Conservation (phyloP, 2,329 filamentous ascomycete genomes). For the Colletotrichum sp. region DNA sequence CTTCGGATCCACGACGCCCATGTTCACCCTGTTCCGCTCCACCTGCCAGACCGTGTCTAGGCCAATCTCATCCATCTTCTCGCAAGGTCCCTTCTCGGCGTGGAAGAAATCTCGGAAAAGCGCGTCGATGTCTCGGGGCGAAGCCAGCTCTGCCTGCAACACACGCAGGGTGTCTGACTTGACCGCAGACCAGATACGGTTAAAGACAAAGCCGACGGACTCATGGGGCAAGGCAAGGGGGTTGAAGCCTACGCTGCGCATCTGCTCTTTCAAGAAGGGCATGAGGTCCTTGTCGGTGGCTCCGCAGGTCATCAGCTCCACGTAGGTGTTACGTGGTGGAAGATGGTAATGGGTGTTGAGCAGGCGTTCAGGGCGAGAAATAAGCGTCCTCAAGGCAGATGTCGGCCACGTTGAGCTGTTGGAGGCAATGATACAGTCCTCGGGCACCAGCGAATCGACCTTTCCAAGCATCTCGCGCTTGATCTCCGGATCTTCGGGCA, state of each 20-base stretch:
- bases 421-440: constrained; percentile 32
- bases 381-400: constrained; percentile 26
- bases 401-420: constrained; percentile 35
- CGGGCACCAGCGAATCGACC: constrained; percentile 29
- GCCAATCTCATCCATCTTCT: constrained; percentile 37
- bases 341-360: constrained; percentile 40
- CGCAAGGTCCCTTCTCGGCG: constrained; percentile 32
- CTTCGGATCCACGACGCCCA: constrained; percentile 12
- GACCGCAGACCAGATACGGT: constrained; percentile 38
- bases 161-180: constrained; percentile 38
- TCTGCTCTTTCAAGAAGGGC: constrained; percentile 30
- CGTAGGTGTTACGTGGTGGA: constrained; percentile 33
- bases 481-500: constrained; percentile 34
- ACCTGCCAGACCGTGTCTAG: constrained; percentile 35
- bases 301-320: constrained; percentile 39
- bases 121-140: constrained; percentile 34
- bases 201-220: constrained; percentile 37
- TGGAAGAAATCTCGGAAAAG: constrained; percentile 35
- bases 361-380: constrained; percentile 29
- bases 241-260: constrained; percentile 30
- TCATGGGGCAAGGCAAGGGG: constrained; percentile 32
- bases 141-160: constrained; percentile 33
- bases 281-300: constrained; percentile 30
- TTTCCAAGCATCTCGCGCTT: constrained; percentile 31
- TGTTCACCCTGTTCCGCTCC: constrained; percentile 26